Percentiles rank a stretch among this genome's conserved stretches.
phyloP scores from a whole-genome alignment of 208 protist genomes.

The Acanthamoeba lugdunensis region DNA sequence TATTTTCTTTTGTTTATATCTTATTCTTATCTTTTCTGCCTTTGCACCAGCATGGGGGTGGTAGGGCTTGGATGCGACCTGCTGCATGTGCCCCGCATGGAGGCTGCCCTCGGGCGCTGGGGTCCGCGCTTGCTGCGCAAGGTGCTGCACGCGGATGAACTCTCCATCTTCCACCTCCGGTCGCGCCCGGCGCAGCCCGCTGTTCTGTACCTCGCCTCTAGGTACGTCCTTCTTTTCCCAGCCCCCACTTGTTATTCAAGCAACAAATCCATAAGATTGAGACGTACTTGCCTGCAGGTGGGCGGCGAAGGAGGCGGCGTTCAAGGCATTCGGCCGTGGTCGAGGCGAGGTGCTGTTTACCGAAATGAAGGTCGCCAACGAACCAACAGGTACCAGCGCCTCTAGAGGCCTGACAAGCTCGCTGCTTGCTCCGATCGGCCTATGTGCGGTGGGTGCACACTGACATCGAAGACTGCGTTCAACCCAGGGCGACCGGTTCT shows the following conservation, averaged over 20 bases:
- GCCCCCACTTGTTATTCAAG: neutral
- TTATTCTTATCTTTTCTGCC: neutral
- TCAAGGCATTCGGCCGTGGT: constrained; percentile 64
- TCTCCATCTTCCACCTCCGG: neutral
- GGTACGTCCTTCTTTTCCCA: neutral
- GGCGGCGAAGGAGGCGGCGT: constrained; percentile 69
- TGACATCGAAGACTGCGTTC: neutral
- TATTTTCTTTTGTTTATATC: neutral
- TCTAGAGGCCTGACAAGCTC: no score
- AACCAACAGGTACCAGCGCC: constrained; percentile 1
- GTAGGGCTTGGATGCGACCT: constrained; percentile 54
- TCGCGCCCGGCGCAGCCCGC: neutral
- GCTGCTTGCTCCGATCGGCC: neutral
- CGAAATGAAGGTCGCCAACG: constrained; percentile 33
- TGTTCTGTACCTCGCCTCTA: constrained; percentile 18
- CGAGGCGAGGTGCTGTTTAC: constrained; percentile 62
- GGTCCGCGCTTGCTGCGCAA: constrained; percentile 54
- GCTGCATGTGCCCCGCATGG: constrained; percentile 67
- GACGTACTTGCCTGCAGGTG: constrained; percentile 12
- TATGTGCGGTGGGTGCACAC: neutral
- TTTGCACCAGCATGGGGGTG: neutral
- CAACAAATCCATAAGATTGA: neutral
- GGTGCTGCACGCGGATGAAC: constrained; percentile 54
- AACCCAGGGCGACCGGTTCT: neutral
- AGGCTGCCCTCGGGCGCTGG: constrained; percentile 34